phyloP scores from a whole-genome alignment of 345 rosid species.

The Populus pruinosa region DNA sequence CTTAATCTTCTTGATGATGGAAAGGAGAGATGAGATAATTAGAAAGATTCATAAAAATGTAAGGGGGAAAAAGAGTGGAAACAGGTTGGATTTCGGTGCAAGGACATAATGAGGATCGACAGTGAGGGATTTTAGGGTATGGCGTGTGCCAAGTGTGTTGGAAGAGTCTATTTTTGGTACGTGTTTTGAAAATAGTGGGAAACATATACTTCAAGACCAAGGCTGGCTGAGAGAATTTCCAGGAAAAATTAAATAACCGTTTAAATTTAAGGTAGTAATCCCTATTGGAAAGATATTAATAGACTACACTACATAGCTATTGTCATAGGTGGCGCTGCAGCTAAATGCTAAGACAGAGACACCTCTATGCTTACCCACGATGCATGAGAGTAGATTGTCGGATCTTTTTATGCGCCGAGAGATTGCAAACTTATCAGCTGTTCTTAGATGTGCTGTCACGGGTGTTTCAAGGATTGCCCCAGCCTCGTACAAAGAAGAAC shows the following conservation, averaged over 20 bases:
- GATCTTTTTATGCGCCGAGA: background rate
- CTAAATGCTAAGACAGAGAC: background rate
- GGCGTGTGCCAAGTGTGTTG: constrained; percentile 1
- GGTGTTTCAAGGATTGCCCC: background rate
- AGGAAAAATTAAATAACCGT: background rate
- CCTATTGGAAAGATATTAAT: background rate
- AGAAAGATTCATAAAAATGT: background rate
- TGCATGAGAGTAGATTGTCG: background rate
- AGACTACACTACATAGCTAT: background rate
- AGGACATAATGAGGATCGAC: constrained; percentile 7
- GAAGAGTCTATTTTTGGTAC: background rate
- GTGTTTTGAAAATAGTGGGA: background rate
- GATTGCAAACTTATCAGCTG: background rate
- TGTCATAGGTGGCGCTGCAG: background rate
- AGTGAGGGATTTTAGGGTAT: constrained; percentile 21
- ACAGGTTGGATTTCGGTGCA: constrained; percentile 23
- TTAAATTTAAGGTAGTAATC: background rate
- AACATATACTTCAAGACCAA: background rate
- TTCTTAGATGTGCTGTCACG: background rate
- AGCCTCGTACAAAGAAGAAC: background rate
- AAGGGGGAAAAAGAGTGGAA: constrained; percentile 7
- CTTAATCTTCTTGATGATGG: background rate
- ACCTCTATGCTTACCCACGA: background rate
- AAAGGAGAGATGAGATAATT: constrained; percentile 14
- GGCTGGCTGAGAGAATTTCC: constrained; percentile 9